Percentiles rank a stretch among this genome's conserved stretches.
These are phyloP conservation scores for Fusarium armeniacum DNA, from an alignment of 2,329 filamentous ascomycete genomes.

Conservation along the genomic window DNA sequence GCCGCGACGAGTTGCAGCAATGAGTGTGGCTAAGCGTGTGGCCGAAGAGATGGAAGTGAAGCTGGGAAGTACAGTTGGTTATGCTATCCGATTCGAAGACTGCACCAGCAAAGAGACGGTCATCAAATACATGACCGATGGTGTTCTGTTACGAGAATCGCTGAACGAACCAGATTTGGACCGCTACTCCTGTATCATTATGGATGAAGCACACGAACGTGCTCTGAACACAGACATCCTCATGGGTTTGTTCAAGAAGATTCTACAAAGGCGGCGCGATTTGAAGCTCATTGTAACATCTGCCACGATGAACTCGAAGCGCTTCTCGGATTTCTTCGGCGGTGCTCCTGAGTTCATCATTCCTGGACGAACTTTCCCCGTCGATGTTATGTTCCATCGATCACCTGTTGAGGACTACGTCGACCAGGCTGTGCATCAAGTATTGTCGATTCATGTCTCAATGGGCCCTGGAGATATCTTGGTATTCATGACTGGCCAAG, in stretches of 20 bases:
- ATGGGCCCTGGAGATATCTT: slow-evolving; percentile 94
- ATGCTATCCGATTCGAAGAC: slow-evolving; percentile 98
- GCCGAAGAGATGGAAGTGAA: slow-evolving; percentile 98
- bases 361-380: slow-evolving; percentile 94
- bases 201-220: slow-evolving; percentile 99
- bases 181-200: slow-evolving; percentile 97
- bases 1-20: slow-evolving; percentile 94
- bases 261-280: slow-evolving; percentile 88
- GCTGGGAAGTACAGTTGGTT: slow-evolving; percentile 89
- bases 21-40: slow-evolving; percentile 99
- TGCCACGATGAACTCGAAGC: slow-evolving; percentile 97
- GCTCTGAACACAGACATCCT: slow-evolving; percentile 97
- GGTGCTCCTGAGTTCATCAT: slow-evolving; percentile 97
- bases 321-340: slow-evolving; percentile 96
- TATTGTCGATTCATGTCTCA: slow-evolving; percentile 94
- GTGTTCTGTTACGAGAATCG: slow-evolving; percentile 92
- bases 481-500: slow-evolving; percentile 99
- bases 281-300: slow-evolving; percentile 98
- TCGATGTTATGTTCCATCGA: slow-evolving; percentile 95
- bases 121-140: slow-evolving; percentile 99
- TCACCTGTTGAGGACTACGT: slow-evolving; percentile 98
- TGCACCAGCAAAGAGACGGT: slow-evolving; percentile 95
- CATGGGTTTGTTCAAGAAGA: slow-evolving; percentile 98
- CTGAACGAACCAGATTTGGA: slow-evolving; percentile 93
- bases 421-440: slow-evolving; percentile 95